These are phyloP conservation scores for Stachybotrys elegans DNA, from an alignment of 2,329 filamentous ascomycete genomes.

Conservation along the genomic window DNA sequence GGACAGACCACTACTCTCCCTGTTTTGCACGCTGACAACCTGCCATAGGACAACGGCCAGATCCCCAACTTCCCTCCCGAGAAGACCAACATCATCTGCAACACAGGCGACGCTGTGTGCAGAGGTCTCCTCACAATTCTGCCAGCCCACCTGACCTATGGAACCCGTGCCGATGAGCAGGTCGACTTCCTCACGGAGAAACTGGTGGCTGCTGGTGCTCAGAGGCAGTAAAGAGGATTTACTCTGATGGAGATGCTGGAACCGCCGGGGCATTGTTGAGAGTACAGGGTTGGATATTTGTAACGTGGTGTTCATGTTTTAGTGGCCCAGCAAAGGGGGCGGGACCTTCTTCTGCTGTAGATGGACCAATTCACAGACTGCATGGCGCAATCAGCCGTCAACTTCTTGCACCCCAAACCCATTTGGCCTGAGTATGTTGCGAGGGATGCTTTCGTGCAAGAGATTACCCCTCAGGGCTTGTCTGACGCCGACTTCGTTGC, in stretches of 20 bases:
- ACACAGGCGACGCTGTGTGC: conserved; percentile 32
- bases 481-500: conserved; percentile 29
- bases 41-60: conserved; percentile 25
- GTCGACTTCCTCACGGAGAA: conserved; percentile 20
- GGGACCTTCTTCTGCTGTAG: too few relatives aligned
- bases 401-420: too few relatives aligned
- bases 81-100: conserved; percentile 36
- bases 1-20: neutral
- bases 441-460: too few relatives aligned
- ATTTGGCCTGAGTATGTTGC: too few relatives aligned
- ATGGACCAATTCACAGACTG: too few relatives aligned
- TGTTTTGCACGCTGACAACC: neutral
- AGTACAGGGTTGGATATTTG: too few relatives aligned
- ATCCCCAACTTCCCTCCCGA: conserved; percentile 28
- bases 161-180: conserved; percentile 23
- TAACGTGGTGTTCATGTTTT: too few relatives aligned
- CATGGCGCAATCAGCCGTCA: too few relatives aligned
- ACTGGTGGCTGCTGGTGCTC: conserved; percentile 1
- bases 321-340: too few relatives aligned
- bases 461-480: conserved; percentile 32
- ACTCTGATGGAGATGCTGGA: too few relatives aligned
- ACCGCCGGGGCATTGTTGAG: too few relatives aligned
- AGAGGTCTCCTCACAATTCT: conserved; percentile 26
- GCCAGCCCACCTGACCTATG: conserved; percentile 31
- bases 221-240: neutral